Base-by-base conservation (phyloP, 495 filamentous ascomycete species). In the Staphylotrichum tortipilum region DNA sequence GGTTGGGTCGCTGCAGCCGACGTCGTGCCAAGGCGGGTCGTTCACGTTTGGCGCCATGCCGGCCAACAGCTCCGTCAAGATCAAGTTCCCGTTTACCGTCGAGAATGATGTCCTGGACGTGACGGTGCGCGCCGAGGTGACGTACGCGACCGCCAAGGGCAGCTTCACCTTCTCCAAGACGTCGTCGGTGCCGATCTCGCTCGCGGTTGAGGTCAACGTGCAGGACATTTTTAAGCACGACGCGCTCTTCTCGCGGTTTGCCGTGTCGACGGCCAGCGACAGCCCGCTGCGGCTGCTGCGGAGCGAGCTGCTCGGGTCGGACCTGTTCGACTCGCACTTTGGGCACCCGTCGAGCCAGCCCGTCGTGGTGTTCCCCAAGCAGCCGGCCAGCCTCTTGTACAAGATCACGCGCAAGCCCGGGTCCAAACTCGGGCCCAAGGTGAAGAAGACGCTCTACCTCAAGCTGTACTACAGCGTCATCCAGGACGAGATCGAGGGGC, bases 161-260 rank as follows among this genome's bases (percentile, higher is more conserved):
- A 70, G 65, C 26, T 96, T 92, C 55, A 69, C 75, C 44, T 95
- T 84, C 59, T 77, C 80, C 3, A 75, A 77, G 40, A 80, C 77
- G 19, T 75, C 73, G 10, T 75, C 76, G n/a, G 70, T 88, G 21
- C 77, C 81, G 1, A 83, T 86, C 7, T 69, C 78, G 15, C 71
- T 97, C 10, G 87, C 88, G 0, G 77, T 99, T 33, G 89, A 89
- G 15, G 91, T 99, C 52, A 96, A 97, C 54, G 91, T 99, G 33
- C 89, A 96, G 57, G 94, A 99, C 56, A 80, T 88, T 31, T 99
- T 99, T 75, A 94, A 94, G 63, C 77, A 86, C 44, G 68, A 81
- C 24, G 72, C 81, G 1, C 75, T 97, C 0, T 92, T 91, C 57
- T 95, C 91, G 0, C 81, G 82, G 42, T 97, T 98, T 61, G 92